Conservation (phyloP, 768 basidiomycete genomes). For the Rubroboletus pulcherrimus region DNA sequence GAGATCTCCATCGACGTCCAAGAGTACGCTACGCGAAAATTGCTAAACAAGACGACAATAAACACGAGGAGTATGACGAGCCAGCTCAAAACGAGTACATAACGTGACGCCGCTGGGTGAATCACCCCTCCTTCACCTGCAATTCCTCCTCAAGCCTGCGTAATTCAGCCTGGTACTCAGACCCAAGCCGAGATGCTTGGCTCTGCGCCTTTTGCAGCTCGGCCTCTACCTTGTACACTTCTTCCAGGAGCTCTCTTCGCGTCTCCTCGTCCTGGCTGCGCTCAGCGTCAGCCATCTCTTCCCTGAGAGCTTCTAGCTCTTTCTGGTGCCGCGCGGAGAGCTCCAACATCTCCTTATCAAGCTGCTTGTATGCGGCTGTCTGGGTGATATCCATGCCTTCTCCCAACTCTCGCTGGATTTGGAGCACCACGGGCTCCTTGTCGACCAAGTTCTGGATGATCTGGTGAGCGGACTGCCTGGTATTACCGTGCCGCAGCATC, state of each 20-base stretch:
- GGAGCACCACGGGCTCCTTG: slow-evolving; percentile 41
- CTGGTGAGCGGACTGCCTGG: slow-evolving; percentile 39
- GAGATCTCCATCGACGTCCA: slow-evolving; percentile 15
- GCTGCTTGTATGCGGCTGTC: slow-evolving; percentile 50
- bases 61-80: slow-evolving; percentile 13
- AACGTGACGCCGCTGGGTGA: slow-evolving; percentile 13
- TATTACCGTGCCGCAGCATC: slow-evolving; percentile 42
- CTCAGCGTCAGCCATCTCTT: slow-evolving; percentile 47
- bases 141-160: slow-evolving; percentile 34
- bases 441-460: slow-evolving; percentile 43
- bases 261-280: slow-evolving; percentile 44
- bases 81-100: slow-evolving; percentile 24
- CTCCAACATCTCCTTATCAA: slow-evolving; percentile 46
- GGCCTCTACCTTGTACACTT: slow-evolving; percentile 30
- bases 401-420: slow-evolving; percentile 53
- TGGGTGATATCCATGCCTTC: slow-evolving; percentile 46
- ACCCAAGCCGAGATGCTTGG: slow-evolving; percentile 29
- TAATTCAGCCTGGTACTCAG: slow-evolving; percentile 33
- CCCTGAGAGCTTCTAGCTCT: slow-evolving; percentile 45
- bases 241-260: slow-evolving; percentile 42
- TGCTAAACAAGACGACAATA: slow-evolving; percentile 11
- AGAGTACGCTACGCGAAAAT: slow-evolving; percentile 2
- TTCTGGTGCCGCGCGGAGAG: slow-evolving; percentile 42
- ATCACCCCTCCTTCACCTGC: slow-evolving; percentile 29
- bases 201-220: slow-evolving; percentile 29